Evolutionary conservation across 768 basidiomycete species (phyloP).

Genomic region (Pleurotus sapidus): DNA sequence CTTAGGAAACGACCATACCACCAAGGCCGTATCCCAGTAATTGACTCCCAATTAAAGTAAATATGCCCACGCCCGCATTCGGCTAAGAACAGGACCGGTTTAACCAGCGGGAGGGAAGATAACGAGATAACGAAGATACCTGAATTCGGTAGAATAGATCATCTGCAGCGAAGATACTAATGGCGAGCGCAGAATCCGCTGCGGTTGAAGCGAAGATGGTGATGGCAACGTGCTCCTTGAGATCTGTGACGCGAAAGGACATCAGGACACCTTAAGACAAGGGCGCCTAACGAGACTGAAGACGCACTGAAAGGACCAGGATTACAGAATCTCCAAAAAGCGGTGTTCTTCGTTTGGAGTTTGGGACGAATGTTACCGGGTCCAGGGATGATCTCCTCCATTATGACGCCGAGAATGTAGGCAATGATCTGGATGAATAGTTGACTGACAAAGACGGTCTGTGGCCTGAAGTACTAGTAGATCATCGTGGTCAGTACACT

Average conservation of each 20-base stretch:
- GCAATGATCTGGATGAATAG: constrained; percentile 51
- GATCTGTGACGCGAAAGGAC: constrained; percentile 23
- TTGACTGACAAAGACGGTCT: constrained; percentile 45
- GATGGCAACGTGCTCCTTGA: constrained; percentile 60
- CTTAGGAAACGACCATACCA: constrained; percentile 17
- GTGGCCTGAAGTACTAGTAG: constrained; percentile 48
- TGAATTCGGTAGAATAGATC: constrained; percentile 43
- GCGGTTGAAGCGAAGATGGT: constrained; percentile 64
- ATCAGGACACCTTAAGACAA: no score
- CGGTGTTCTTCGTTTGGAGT: constrained; percentile 29
- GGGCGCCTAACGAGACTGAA: no score
- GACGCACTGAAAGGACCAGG: constrained; percentile 61
- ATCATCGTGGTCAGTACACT: background rate
- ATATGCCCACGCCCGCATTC: constrained; percentile 39
- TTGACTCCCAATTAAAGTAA: constrained; percentile 37
- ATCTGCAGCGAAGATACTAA: constrained; percentile 58
- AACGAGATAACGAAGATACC: constrained; percentile 13
- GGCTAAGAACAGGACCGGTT: constrained; percentile 18
- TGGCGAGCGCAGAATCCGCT: constrained; percentile 53
- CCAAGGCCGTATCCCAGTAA: constrained; percentile 40
- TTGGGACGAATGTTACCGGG: constrained; percentile 23
- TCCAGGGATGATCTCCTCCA: constrained; percentile 36
- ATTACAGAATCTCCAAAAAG: constrained; percentile 54
- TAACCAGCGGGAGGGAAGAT: background rate
- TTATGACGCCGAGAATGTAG: constrained; percentile 44